phyloP scores from a whole-genome alignment of 2,329 filamentous ascomycete genomes.

The Ophiostoma sp. region DNA sequence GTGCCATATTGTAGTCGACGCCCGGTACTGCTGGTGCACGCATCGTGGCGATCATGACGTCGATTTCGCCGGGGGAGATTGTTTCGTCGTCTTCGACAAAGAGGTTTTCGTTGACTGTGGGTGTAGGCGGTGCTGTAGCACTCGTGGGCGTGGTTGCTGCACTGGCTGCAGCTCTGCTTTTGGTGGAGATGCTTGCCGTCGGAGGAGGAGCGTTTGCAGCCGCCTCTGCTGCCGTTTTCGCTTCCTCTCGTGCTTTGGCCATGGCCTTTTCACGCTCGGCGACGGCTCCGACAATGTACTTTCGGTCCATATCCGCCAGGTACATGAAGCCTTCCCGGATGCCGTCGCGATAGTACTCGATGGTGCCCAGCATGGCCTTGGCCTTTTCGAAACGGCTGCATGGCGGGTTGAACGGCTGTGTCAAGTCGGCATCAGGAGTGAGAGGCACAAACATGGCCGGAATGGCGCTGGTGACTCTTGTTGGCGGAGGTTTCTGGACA shows the following conservation, averaged over 20 bases:
- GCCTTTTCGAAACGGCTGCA: conserved; percentile 36
- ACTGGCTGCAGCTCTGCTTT: background rate
- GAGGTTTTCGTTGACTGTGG: background rate
- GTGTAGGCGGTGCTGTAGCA: background rate
- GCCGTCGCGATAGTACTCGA: conserved; percentile 37
- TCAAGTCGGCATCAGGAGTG: conserved; percentile 35
- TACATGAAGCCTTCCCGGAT: conserved; percentile 38
- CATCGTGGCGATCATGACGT: conserved; percentile 36
- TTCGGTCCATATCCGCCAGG: conserved; percentile 40
- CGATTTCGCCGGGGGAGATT: conserved; percentile 32
- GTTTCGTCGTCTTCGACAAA: conserved; percentile 3
- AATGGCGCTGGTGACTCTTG: conserved; percentile 33
- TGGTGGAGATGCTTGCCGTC: background rate
- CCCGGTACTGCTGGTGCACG: conserved; percentile 29
- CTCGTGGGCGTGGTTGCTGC: background rate
- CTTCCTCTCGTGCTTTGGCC: background rate
- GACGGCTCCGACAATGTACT: conserved; percentile 32
- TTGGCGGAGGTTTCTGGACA: conserved; percentile 23
- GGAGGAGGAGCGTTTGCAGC: background rate
- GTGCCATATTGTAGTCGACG: conserved; percentile 33
- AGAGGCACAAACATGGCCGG: conserved; percentile 40
- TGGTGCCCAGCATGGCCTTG: conserved; percentile 34
- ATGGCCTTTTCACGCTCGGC: background rate
- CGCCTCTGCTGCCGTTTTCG: background rate
- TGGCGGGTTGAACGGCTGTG: conserved; percentile 33